Conservation (phyloP, 2,329 filamentous ascomycete species). For the Diatrype stigma region DNA sequence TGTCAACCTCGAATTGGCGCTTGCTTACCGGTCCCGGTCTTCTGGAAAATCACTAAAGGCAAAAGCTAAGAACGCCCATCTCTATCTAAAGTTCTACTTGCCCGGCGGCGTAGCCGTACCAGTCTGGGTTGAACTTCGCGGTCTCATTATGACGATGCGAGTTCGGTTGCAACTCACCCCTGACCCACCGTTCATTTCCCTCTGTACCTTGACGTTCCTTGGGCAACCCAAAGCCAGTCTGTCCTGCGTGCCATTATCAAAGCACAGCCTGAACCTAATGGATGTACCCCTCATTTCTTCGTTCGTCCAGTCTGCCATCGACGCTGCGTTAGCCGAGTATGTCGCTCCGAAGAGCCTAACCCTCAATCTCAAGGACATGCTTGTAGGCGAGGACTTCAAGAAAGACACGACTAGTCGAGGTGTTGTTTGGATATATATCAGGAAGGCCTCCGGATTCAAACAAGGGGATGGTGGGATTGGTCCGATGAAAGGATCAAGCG, state of each 20-base stretch:
- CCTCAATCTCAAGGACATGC: slow-evolving; percentile 71
- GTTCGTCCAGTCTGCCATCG: slow-evolving; percentile 70
- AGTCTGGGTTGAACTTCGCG: slow-evolving; percentile 72
- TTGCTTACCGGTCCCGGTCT: slow-evolving; percentile 65
- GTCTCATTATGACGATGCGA: slow-evolving; percentile 66
- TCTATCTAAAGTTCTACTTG: slow-evolving; percentile 69
- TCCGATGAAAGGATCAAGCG: slow-evolving; percentile 58
- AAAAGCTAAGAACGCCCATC: slow-evolving; percentile 68
- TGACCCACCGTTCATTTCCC: slow-evolving; percentile 72
- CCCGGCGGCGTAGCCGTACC: slow-evolving; percentile 50
- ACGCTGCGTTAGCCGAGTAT: slow-evolving; percentile 70
- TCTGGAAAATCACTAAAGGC: slow-evolving; percentile 55
- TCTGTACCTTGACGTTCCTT: slow-evolving; percentile 70
- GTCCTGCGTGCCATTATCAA: slow-evolving; percentile 66
- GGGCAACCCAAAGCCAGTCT: slow-evolving; percentile 70
- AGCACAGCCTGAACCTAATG: slow-evolving; percentile 68
- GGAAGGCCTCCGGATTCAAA: slow-evolving; percentile 66
- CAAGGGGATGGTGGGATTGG: slow-evolving; percentile 63
- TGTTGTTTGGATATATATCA: slow-evolving; percentile 62
- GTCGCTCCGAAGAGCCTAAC: slow-evolving; percentile 73
- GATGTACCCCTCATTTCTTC: slow-evolving; percentile 70
- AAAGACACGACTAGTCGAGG: slow-evolving; percentile 65
- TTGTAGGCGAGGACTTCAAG: slow-evolving; percentile 74
- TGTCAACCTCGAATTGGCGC: slow-evolving; percentile 70
- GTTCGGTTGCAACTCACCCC: slow-evolving; percentile 68